Conservation (phyloP, 2,329 filamentous ascomycete genomes). For the Monilinia laxa region DNA sequence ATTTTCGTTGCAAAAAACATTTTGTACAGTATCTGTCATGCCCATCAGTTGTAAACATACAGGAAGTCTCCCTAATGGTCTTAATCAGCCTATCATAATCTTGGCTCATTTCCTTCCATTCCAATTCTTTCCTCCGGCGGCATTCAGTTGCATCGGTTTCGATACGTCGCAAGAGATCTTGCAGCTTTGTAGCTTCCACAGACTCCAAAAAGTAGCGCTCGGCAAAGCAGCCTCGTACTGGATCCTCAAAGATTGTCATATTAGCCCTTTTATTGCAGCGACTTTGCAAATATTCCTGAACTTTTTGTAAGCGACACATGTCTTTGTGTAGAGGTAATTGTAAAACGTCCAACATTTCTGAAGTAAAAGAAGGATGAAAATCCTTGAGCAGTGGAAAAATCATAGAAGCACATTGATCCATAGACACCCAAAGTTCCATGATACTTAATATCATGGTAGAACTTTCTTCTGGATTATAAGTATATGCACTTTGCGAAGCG, state of each 20-base stretch:
- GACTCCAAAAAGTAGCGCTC: neutral
- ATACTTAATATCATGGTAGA: neutral
- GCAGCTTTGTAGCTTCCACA: neutral
- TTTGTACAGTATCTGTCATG: neutral
- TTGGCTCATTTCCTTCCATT: neutral
- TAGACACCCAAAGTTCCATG: neutral
- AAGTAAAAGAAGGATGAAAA: neutral
- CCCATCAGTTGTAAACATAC: no score
- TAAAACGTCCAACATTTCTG: neutral
- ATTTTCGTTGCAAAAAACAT: neutral
- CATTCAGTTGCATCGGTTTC: neutral
- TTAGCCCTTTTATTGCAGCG: neutral
- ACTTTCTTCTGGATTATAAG: neutral
- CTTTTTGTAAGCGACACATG: neutral
- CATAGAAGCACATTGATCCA: neutral
- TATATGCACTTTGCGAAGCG: slow-evolving; percentile 42
- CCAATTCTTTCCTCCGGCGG: neutral
- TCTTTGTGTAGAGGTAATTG: neutral
- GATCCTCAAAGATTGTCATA: neutral
- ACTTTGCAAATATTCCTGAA: neutral
- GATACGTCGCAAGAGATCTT: neutral
- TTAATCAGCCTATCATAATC: neutral
- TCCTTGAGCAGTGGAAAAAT: neutral
- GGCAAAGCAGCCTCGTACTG: neutral
- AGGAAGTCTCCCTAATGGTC: no score